These are phyloP conservation scores for Hyaloscypha variabilis DNA, from an alignment of 495 filamentous ascomycete genomes.

Conservation along the genomic window DNA sequence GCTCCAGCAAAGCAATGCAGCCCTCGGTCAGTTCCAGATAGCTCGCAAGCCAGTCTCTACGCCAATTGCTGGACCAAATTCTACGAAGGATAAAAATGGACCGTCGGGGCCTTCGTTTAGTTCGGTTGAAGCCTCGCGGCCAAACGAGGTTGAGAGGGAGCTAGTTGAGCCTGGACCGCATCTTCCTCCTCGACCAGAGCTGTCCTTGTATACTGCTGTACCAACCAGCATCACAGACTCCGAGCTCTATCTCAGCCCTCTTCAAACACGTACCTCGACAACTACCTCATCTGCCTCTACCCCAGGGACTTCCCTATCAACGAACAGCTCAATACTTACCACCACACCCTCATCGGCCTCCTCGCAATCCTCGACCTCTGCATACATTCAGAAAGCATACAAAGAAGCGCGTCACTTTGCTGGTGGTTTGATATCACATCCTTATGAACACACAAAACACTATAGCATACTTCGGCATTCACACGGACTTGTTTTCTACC, in stretches of 20 bases:
- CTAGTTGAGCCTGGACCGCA: not conserved
- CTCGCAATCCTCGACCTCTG: slow-evolving; percentile 11
- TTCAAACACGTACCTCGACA: not conserved
- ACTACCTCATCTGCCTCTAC: not conserved
- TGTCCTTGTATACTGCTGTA: slow-evolving; percentile 6
- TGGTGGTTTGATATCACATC: slow-evolving; percentile 62
- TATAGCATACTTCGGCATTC: slow-evolving; percentile 70
- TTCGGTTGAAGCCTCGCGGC: not conserved
- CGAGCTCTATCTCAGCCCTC: slow-evolving; percentile 8
- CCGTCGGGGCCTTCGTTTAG: not conserved
- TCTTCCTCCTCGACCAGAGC: slow-evolving; percentile 11
- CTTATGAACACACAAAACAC: slow-evolving; percentile 65
- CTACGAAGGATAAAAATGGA: not conserved
- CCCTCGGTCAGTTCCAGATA: slow-evolving; percentile 5
- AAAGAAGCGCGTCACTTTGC: slow-evolving; percentile 56
- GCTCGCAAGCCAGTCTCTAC: slow-evolving; percentile 15
- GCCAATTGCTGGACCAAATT: not conserved
- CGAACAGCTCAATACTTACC: not conserved
- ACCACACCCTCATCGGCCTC: not conserved
- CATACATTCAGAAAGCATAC: slow-evolving; percentile 22
- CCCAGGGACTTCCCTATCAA: not conserved
- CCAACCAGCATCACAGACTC: slow-evolving; percentile 5
- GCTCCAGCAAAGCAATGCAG: not conserved
- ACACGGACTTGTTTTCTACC: slow-evolving; percentile 62
- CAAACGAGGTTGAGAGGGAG: not conserved